These are phyloP conservation scores for Magnaporthiopsis poae DNA, from an alignment of 2,329 filamentous ascomycete genomes.

Conservation along the genomic window DNA sequence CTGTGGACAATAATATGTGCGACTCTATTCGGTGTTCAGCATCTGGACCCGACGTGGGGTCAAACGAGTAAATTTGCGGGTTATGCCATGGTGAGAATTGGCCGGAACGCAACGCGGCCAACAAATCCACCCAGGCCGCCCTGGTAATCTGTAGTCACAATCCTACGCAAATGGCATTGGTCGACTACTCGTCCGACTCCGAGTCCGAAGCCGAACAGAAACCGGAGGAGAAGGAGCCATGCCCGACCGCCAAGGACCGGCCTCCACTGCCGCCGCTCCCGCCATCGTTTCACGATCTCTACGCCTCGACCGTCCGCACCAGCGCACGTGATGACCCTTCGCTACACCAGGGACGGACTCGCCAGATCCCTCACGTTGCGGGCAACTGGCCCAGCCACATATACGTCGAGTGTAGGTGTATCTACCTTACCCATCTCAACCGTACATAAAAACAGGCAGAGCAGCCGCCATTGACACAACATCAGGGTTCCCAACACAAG, in stretches of 20 bases:
- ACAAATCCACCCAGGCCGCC: neutral
- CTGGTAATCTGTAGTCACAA: neutral
- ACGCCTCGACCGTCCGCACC: constrained; percentile 69
- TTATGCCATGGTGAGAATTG: neutral
- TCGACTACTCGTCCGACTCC: constrained; percentile 29
- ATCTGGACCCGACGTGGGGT: neutral
- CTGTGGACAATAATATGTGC: too few relatives aligned
- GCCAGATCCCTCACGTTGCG: constrained; percentile 70
- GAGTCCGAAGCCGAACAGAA: constrained; percentile 6
- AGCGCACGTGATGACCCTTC: constrained; percentile 72
- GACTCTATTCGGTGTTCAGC: neutral
- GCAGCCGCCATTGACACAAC: neutral
- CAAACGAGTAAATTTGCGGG: neutral
- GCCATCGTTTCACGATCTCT: constrained; percentile 74
- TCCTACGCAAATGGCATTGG: constrained; percentile 23
- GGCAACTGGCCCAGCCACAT: constrained; percentile 91
- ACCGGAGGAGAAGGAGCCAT: too few relatives aligned
- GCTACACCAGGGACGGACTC: constrained; percentile 75
- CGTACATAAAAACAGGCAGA: neutral
- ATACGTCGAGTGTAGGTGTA: constrained; percentile 65
- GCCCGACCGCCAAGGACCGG: too few relatives aligned
- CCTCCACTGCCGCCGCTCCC: constrained; percentile 61
- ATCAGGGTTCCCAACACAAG: constrained; percentile 43
- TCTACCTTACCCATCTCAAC: constrained; percentile 37
- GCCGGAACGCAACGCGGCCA: neutral